Conservation (phyloP, 176 grass and related monocot genomes). For the Carex pumila region DNA sequence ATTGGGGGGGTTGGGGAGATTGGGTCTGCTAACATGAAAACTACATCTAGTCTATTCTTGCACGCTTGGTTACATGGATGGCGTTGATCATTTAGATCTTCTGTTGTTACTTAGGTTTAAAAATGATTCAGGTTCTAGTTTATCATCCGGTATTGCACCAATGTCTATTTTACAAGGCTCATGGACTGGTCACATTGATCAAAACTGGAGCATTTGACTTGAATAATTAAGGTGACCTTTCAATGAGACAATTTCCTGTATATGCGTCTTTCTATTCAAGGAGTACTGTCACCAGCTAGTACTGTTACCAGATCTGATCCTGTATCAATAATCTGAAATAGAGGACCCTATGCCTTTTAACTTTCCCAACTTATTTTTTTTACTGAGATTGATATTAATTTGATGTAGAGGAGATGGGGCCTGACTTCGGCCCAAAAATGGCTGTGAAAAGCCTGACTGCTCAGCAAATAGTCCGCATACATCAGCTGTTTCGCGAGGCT, state of each 20-base stretch:
- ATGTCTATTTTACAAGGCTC: not conserved
- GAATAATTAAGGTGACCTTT: not conserved
- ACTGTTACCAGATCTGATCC: not conserved
- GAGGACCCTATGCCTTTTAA: not conserved
- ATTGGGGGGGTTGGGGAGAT: not conserved
- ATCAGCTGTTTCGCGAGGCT: constrained; percentile 90
- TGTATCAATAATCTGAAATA: not conserved
- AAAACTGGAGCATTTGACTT: not conserved
- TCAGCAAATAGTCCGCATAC: constrained; percentile 90
- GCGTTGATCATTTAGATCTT: not conserved
- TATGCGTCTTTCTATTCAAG: not conserved
- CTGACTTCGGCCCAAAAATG: constrained; percentile 78
- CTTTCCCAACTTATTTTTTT: not conserved
- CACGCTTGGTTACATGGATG: not conserved
- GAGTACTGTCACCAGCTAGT: not conserved
- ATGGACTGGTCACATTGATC: not conserved
- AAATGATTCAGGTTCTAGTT: constrained; percentile 4
- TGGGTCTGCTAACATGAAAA: not conserved
- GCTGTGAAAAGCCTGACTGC: constrained; percentile 57
- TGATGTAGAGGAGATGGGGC: constrained; percentile 83
- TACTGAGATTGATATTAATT: constrained; percentile 12
- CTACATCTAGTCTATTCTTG: not conserved
- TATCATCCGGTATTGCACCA: not conserved
- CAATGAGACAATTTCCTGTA: not conserved
- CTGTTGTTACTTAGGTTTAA: not conserved